Base-by-base conservation (phyloP, 805 yeast genomes). In the Metschnikowia hibisci region DNA sequence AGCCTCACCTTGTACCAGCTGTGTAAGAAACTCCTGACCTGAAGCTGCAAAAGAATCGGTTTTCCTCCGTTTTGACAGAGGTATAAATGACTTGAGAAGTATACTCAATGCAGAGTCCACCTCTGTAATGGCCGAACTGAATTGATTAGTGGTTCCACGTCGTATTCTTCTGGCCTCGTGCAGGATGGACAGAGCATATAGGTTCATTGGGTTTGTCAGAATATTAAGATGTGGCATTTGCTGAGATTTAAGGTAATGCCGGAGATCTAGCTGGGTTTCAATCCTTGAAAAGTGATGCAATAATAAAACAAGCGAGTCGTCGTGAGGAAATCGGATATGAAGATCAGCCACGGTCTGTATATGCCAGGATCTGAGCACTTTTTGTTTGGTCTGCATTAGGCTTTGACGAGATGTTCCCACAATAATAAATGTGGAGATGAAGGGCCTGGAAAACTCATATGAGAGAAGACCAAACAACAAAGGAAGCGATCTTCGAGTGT, bases 361-460 rank as follows among this genome's bases (percentile, higher is more conserved):
- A 28, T 51, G 55, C 56, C 56, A 53, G 11, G 32, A 20, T 18
- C 47, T 41, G 14, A 50, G 29, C 12, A 29, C 27, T 16, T 14
- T 41, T 18, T 39, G 31, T 39, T 32, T 39, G 18, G 35, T 30
- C 16, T 39, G 35, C n/a, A 31, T 5, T 22, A 38, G 8, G 33
- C 36, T 32, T 15, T 27, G 31, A 13, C 32, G 32, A 23, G 36
- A 18, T 9, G 50, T 46, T 11, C 45, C 46, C n/a, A 43, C 39
- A 13, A 46, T 35, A 23, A 52, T 39, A 7, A 53, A 32, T 3
- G 46, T 41, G 26, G 45, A 30, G n/a, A 53, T 43, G n/a, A 37
- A 38, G 1, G 53, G 53, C 23, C 57, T 39, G 42, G 41, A 42
- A 34, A 35, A 50, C 46, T 53, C 54, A 27, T 43, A 48, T 13